Percentiles rank a stretch among this genome's conserved stretches.
phyloP scores from a whole-genome alignment of 352 stramenopile genomes.

The Globisporangium cederbergense region DNA sequence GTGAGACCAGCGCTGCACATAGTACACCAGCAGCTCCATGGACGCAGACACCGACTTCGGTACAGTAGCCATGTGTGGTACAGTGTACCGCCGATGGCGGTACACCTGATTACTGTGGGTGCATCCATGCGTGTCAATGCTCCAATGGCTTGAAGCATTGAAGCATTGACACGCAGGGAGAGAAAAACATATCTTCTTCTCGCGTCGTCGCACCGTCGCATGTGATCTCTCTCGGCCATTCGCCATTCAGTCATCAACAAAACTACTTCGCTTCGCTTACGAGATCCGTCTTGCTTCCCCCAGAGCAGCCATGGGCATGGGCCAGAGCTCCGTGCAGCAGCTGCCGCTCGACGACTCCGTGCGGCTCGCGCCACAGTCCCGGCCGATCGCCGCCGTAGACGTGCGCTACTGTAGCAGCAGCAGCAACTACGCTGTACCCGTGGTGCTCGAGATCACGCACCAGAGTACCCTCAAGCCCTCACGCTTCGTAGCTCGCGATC shows the following conservation, averaged over 20 bases:
- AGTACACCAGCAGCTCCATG: too few relatives aligned
- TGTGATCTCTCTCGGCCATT: background rate
- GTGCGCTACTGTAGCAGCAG: background rate
- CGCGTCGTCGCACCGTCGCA: background rate
- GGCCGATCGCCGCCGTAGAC: background rate
- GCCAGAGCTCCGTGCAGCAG: background rate
- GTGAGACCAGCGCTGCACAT: too few relatives aligned
- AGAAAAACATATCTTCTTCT: too few relatives aligned
- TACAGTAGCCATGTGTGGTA: too few relatives aligned
- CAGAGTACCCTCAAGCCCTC: background rate
- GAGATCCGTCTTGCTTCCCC: background rate
- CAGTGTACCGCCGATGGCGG: too few relatives aligned
- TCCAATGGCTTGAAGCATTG: too few relatives aligned
- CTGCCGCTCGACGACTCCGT: background rate
- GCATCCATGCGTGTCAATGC: too few relatives aligned
- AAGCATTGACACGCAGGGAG: too few relatives aligned
- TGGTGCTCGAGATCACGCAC: conserved; percentile 5
- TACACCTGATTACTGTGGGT: too few relatives aligned
- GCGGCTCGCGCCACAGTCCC: background rate
- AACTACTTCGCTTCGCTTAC: background rate
- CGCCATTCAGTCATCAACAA: background rate
- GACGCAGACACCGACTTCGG: too few relatives aligned
- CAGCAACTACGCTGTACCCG: background rate
- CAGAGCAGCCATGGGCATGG: background rate
- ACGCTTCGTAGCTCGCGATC: conserved; percentile 8